Evolutionary conservation across 768 basidiomycete genomes (phyloP), one percentile per base, ranked within the genome.

Genomic region (Amyloporia xantha): DNA sequence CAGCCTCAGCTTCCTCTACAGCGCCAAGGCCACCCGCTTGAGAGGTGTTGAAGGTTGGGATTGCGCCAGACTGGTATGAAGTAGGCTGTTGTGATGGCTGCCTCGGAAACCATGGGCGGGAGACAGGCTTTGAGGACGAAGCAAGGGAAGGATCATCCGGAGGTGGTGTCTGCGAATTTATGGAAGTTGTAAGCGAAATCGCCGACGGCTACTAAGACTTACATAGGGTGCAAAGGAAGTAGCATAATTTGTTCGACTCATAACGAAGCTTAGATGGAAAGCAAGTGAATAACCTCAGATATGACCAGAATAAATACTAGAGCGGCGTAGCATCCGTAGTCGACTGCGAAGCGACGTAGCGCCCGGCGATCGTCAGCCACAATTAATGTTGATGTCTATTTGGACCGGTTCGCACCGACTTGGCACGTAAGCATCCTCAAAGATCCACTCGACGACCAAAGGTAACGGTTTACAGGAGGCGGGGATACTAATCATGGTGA

Each of bases 11-110:
- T 24, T 61, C 57, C 41, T 72, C 72, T 28, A 53, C 57, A 5
- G 68, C 63, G 19, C 61, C 66, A 2, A 57, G 56, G n/a, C 72
- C 68, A 3, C 70, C 66, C 2, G 68, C 51, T 9, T 68, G 60
- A 12, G 76, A 75, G 12, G 72, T 71, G 41, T 69, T 67, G 51
- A 81, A 80, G 9, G 77, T 73, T 5, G 82, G 79, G 26, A 79
- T 68, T 11, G 75, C 82, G 12, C 86, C 86, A 11, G 81, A 81
- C 64, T 87, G 86, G 56, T 87, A 88, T 2, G 85, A 82, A 6
- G 68, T 62, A 43, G 67, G 62, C 47, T 59, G 59, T 12, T 56
- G 59, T 2, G 59, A 60, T 12, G 66, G 58, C 3, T 60, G 48
- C 41, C 66, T 53, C 15, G 77, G 73, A 48, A 82, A 80, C 81